Base-by-base conservation (phyloP, 2,329 filamentous ascomycete genomes). In the Beauveria caledonica region DNA sequence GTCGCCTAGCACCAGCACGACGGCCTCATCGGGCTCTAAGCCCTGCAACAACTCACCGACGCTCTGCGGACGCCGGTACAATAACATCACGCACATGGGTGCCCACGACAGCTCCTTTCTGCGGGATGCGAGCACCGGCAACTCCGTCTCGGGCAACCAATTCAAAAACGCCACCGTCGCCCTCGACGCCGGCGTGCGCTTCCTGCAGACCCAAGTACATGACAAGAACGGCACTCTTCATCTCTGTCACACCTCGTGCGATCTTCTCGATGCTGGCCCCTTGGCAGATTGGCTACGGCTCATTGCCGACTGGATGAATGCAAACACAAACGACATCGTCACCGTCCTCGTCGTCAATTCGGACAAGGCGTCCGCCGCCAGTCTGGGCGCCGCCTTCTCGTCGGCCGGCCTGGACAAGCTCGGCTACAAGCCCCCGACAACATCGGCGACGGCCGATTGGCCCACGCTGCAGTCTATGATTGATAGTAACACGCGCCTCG, bases 21-120 rank as follows among this genome's bases (percentile, higher is more conserved):
- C 42, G 1, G 25, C 25, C 15, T 54, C 65, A 17, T 57, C 63
- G 2, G 46, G 40, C 5, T 66, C 69, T 23, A 68, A 67, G 17
- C 84, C 86, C 36, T 94, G 90, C 81, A 94, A 94, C 76, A 93
- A 93, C 78, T 91, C 88, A 1, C 88, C 89, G 0, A 76, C 79
- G 48, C 81, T 94, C 45, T 94, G 90, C 77, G 77, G 75, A 63
- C 84, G 83, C 64, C 75, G 82, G 19, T 94, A 94, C 77, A 86
- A 85, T 74, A 84, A 88, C 65, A 82, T 94, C 66, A 92, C 89
- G 3, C 82, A 92, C 71, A 83, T 93, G 68, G 89, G 89, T 23
- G 88, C 87, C 19, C 89, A 92, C 74, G 82, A 92, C 74, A 86
- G 83, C 63, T 79, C 88, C 11, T 92, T 92, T 70, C 72, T 92